Evolutionary conservation across 805 yeast genomes (phyloP), one percentile per base, ranked within the genome.

Genomic region (Yarrowia deformans): DNA sequence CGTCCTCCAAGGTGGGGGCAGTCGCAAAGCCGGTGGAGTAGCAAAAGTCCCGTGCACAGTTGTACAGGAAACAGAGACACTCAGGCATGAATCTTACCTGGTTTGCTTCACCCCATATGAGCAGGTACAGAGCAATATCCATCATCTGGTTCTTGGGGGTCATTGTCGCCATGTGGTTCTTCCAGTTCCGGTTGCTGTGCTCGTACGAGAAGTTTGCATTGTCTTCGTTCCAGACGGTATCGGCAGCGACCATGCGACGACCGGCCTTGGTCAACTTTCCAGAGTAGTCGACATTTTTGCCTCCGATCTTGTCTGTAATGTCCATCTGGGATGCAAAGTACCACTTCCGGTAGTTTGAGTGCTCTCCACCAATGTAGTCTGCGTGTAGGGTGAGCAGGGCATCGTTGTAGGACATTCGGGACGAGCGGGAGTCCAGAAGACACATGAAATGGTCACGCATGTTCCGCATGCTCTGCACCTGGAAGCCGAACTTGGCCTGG

Each of bases 81-180:
- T 92, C 97, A 0, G 97, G 97, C 87, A 92, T 88, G 74, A 90
- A 92, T 71, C 97, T 82, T 2, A 92, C 76, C 73, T 91, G 93
- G 74, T 90, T 91, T 0, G 97, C 92, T 76, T 92, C 97, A 0
- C 97, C 96, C 97, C 97, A 92, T 71, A 91, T 85, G 69, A 90
- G 77, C 13, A 92, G 81, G 74, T 88, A 93, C 8, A 92, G 77
- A 0, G 90, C 86, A 18, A 92, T 72, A 71, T 92, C 97, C 16
- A 82, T 79, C 3, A 87, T 80, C 69, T 87, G 83, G 69, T 88
- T 90, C 35, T 81, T 79, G 1, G 89, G 82, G 0, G 85, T 75
- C 55, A 85, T 79, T 0, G 80, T 74, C 39, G 80, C 80, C 88
- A 87, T 85, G 40, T 82, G 83, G 5, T 74, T 74, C 7, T 78